A percentile compares a stretch with the other conserved stretches of the same genome.
Evolutionary conservation across 306 rosid genomes (phyloP).

Genomic region (Cucumis hystrix): DNA sequence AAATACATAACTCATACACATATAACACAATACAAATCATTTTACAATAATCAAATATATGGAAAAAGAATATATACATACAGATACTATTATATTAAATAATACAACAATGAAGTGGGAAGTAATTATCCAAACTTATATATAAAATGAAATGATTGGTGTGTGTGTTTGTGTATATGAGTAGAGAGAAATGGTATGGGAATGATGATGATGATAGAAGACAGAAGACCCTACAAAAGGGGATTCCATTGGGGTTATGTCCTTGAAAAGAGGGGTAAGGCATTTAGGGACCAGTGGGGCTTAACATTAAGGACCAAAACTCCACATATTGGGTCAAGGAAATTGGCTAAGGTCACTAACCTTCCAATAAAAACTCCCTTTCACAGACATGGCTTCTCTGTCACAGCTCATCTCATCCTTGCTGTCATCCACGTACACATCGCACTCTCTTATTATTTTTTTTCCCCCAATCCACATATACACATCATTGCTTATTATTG

Average conservation of each 20-base stretch:
- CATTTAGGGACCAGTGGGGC: not conserved
- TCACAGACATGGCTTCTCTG: not conserved
- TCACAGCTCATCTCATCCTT: conserved; percentile 5
- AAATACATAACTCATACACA: no score
- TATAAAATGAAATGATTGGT: no score
- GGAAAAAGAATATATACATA: no score
- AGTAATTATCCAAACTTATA: no score
- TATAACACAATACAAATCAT: no score
- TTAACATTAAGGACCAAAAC: not conserved
- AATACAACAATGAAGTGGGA: no score
- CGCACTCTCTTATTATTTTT: not conserved
- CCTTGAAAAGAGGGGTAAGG: not conserved
- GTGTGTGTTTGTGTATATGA: no score
- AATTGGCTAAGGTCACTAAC: not conserved
- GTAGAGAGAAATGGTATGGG: not conserved
- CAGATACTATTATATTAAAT: no score
- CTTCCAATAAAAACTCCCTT: not conserved
- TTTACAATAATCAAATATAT: no score
- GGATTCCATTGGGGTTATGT: not conserved
- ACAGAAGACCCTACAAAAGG: not conserved
- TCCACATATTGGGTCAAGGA: not conserved
- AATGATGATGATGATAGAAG: not conserved
- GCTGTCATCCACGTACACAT: conserved; percentile 7
- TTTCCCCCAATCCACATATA: not conserved
- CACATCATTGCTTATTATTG: not conserved